phyloP scores from a whole-genome alignment of 805 yeast species.

The Cyberlindnera mississippiensis region DNA sequence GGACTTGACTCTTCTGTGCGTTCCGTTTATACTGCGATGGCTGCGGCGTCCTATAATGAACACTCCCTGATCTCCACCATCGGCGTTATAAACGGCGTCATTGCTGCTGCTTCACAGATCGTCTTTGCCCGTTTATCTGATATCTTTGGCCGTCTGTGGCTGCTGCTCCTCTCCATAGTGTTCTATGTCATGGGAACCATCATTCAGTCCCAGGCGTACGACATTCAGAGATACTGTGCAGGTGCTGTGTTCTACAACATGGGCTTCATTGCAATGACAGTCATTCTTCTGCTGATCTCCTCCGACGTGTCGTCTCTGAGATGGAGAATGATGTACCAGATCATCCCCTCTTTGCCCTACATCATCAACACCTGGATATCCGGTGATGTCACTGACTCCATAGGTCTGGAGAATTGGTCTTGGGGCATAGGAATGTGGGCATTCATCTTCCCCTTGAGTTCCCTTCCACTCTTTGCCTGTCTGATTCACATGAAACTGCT shows the following conservation, averaged over 20 bases:
- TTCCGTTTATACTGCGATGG: constrained; percentile 47
- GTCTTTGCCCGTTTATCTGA: constrained; percentile 62
- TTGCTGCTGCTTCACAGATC: constrained; percentile 65
- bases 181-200: constrained; percentile 62
- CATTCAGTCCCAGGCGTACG: constrained; percentile 56
- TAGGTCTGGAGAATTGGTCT: constrained; percentile 42
- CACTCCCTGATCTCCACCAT: constrained; percentile 60
- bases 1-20: constrained; percentile 51
- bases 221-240: constrained; percentile 56
- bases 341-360: constrained; percentile 66
- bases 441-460: constrained; percentile 61
- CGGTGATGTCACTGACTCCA: constrained; percentile 49
- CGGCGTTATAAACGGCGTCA: constrained; percentile 52
- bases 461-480: constrained; percentile 55
- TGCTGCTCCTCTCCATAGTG: constrained; percentile 44
- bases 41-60: constrained; percentile 47
- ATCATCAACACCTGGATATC: constrained; percentile 77
- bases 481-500: constrained; percentile 51
- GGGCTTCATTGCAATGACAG: constrained; percentile 62
- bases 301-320: constrained; percentile 67
- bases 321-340: constrained; percentile 65
- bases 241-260: constrained; percentile 52
- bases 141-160: constrained; percentile 59
- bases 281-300: constrained; percentile 51
- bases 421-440: constrained; percentile 86